These are phyloP conservation scores for Poa annua DNA, from an alignment of 176 grass and related monocot genomes.

Conservation along the genomic window DNA sequence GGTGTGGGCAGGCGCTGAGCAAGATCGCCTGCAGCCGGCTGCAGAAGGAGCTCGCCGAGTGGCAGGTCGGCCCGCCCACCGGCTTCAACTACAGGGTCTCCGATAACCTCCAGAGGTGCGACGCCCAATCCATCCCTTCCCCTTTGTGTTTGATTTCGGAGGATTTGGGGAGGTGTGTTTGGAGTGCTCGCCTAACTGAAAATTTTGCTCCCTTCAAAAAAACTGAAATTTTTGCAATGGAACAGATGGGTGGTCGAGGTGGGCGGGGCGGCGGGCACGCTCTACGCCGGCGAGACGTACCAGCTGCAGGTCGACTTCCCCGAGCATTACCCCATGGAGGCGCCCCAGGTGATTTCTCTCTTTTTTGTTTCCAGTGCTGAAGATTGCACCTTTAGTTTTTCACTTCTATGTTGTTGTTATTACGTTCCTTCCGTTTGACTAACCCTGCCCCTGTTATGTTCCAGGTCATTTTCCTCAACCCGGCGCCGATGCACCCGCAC, in stretches of 20 bases:
- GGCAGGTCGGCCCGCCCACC: too few species aligned
- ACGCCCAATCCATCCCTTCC: too few species aligned
- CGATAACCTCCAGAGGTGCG: too few species aligned
- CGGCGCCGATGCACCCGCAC: constrained; percentile 87
- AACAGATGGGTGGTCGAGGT: constrained; percentile 91
- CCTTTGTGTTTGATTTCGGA: too few species aligned
- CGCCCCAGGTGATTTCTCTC: constrained; percentile 64
- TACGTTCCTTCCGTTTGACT: constrained; percentile 4
- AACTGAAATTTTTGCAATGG: background rate
- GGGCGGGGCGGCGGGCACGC: constrained; percentile 72
- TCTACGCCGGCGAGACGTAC: constrained; percentile 79
- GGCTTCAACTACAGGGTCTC: too few species aligned
- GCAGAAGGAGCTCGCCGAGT: too few species aligned
- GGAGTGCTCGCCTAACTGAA: background rate
- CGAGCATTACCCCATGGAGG: constrained; percentile 99
- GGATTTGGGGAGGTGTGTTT: background rate
- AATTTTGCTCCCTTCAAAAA: too few species aligned
- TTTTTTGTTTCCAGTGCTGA: background rate
- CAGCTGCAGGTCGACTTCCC: constrained; percentile 94
- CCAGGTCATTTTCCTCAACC: constrained; percentile 93
- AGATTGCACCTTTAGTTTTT: background rate
- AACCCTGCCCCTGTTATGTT: background rate
- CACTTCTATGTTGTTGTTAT: background rate
- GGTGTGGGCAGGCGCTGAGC: too few species aligned
- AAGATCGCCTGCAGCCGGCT: too few species aligned